These are phyloP conservation scores for Trypanosoma brucei DNA, from an alignment of 208 protist genomes.

Conservation along the genomic window DNA sequence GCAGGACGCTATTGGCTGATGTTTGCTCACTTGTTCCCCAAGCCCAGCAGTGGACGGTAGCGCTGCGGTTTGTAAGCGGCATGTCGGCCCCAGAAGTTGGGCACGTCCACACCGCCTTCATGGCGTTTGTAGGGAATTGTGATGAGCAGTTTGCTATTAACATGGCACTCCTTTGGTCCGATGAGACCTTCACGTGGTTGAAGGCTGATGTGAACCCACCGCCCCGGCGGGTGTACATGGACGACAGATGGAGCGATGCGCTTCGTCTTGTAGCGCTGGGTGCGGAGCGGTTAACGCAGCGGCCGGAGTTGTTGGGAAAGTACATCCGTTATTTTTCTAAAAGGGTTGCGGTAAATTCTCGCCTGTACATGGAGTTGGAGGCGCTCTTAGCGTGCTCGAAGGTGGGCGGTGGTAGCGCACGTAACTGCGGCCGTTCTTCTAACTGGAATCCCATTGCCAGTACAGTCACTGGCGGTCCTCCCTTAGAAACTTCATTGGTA, in stretches of 20 bases:
- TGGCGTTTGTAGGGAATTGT: not conserved
- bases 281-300: conserved; percentile 1
- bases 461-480: not conserved
- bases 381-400: not conserved
- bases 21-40: conserved; percentile 4
- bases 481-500: not conserved
- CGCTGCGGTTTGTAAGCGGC: not conserved
- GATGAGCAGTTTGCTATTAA: conserved; percentile 1
- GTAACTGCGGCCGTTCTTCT: not conserved
- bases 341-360: not conserved
- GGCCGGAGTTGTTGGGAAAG: conserved; percentile 1
- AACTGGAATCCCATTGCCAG: not conserved
- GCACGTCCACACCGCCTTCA: conserved; percentile 9
- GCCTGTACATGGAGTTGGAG: not conserved
- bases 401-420: not conserved
- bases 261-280: conserved; percentile 6
- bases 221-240: not conserved
- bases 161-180: conserved; percentile 17
- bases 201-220: conserved; percentile 7
- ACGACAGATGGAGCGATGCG: conserved; percentile 8
- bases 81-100: conserved; percentile 6
- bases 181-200: conserved; percentile 12
- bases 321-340: conserved; percentile 4
- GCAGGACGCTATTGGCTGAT: not conserved
- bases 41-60: conserved; percentile 11